Evolutionary conservation across 768 basidiomycete genomes (phyloP).

Genomic region (Pulveroboletus sp.): DNA sequence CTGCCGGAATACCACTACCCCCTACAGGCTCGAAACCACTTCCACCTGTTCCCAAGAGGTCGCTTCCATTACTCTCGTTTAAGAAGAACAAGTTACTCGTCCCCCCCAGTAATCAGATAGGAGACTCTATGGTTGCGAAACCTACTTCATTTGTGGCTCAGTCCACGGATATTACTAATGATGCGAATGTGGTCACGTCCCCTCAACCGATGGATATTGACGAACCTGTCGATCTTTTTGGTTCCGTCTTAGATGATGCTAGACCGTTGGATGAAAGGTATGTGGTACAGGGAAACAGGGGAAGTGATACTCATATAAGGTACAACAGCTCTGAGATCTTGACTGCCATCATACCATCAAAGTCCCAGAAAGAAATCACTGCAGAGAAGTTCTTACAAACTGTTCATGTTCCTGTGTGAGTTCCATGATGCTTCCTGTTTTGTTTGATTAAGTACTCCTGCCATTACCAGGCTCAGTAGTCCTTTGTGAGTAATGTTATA

Average conservation of each 20-base stretch:
- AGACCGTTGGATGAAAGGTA: constrained; percentile 9
- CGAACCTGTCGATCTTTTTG: constrained; percentile 11
- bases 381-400: constrained; percentile 26
- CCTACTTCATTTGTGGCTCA: constrained; percentile 12
- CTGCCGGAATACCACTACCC: constrained; percentile 36
- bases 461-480: constrained; percentile 15
- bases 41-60: constrained; percentile 16
- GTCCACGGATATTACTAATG: not conserved
- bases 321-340: constrained; percentile 2
- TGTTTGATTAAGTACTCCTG: not conserved
- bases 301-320: not conserved
- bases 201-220: constrained; percentile 23
- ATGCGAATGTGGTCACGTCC: constrained; percentile 6
- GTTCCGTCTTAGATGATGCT: constrained; percentile 5
- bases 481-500: constrained; percentile 21
- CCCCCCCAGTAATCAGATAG: constrained; percentile 6
- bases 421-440: not conserved
- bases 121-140: constrained; percentile 6
- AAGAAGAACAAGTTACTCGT: constrained; percentile 36
- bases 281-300: not conserved
- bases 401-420: constrained; percentile 25
- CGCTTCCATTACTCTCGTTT: constrained; percentile 36
- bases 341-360: constrained; percentile 11
- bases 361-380: constrained; percentile 17
- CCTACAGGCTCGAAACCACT: constrained; percentile 33